Evolutionary conservation across 2,329 filamentous ascomycete species (phyloP).

Genomic region (Cercospora brassicicola): DNA sequence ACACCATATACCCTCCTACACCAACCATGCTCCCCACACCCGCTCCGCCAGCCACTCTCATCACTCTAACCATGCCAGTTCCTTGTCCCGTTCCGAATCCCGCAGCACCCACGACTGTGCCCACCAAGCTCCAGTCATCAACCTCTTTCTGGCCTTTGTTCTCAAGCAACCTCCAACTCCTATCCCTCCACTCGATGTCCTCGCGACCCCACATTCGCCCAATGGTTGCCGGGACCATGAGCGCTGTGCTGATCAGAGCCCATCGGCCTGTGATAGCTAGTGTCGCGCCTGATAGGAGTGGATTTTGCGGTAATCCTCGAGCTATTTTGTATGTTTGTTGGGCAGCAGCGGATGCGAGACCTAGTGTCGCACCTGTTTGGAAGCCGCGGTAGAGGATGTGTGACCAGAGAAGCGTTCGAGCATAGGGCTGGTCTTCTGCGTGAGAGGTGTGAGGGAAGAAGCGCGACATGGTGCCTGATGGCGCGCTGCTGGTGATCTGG

Average conservation of each 20-base stretch:
- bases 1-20: conserved; percentile 51
- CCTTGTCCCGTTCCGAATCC: conserved; percentile 44
- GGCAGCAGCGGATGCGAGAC: conserved; percentile 42
- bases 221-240: conserved; percentile 49
- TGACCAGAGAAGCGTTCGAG: conserved; percentile 56
- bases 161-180: conserved; percentile 62
- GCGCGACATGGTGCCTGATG: conserved; percentile 50
- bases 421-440: conserved; percentile 63
- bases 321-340: conserved; percentile 23
- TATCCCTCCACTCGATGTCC: conserved; percentile 64
- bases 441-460: conserved; percentile 57
- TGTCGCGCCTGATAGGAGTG: conserved; percentile 34
- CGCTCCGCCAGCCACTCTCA: conserved; percentile 22
- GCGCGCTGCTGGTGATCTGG: background rate
- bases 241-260: conserved; percentile 47
- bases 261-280: conserved; percentile 37
- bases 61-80: conserved; percentile 35
- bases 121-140: conserved; percentile 57
- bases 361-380: conserved; percentile 54
- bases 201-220: conserved; percentile 57
- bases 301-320: conserved; percentile 32
- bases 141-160: conserved; percentile 58
- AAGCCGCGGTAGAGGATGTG: conserved; percentile 61
- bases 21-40: conserved; percentile 52
- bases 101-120: conserved; percentile 37